Evolutionary conservation across 2,329 filamentous ascomycete species (phyloP).

Genomic region (Aspergillus sergii): DNA sequence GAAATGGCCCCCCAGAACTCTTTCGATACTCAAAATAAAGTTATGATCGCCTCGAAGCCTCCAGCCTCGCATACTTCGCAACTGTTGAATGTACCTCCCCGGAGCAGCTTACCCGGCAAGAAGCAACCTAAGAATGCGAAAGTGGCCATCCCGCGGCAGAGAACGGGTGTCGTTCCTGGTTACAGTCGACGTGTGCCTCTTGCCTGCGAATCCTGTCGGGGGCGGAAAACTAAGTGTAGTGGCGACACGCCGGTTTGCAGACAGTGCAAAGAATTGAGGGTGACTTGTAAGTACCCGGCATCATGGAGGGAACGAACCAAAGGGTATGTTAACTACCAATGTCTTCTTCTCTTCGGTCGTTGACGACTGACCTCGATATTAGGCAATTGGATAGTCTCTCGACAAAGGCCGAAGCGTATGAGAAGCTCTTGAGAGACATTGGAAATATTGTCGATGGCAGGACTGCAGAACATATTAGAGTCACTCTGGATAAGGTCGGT

Average conservation of each 20-base stretch:
- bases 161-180: constrained; percentile 15
- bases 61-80: constrained; percentile 9
- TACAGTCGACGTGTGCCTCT: constrained; percentile 35
- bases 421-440: constrained; percentile 42
- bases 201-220: constrained; percentile 46
- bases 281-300: constrained; percentile 42
- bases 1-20: constrained; percentile 14
- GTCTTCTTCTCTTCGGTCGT: constrained; percentile 6
- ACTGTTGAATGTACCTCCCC: constrained; percentile 8
- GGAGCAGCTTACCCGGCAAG: constrained; percentile 14
- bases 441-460: constrained; percentile 34
- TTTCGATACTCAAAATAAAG: constrained; percentile 8
- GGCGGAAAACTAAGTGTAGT: constrained; percentile 49
- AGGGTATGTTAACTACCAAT: constrained; percentile 30
- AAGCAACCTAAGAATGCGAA: constrained; percentile 26
- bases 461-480: constrained; percentile 38
- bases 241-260: constrained; percentile 45
- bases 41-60: constrained; percentile 15
- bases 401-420: constrained; percentile 39
- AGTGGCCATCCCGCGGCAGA: constrained; percentile 36
- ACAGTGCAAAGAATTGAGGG: constrained; percentile 43
- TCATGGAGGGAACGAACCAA: constrained; percentile 42
- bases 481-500: constrained; percentile 41
- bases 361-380: constrained; percentile 8
- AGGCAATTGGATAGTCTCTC: constrained; percentile 40